phyloP scores from a whole-genome alignment of 2,329 filamentous ascomycete genomes.

The Pezizomycotina sp. region DNA sequence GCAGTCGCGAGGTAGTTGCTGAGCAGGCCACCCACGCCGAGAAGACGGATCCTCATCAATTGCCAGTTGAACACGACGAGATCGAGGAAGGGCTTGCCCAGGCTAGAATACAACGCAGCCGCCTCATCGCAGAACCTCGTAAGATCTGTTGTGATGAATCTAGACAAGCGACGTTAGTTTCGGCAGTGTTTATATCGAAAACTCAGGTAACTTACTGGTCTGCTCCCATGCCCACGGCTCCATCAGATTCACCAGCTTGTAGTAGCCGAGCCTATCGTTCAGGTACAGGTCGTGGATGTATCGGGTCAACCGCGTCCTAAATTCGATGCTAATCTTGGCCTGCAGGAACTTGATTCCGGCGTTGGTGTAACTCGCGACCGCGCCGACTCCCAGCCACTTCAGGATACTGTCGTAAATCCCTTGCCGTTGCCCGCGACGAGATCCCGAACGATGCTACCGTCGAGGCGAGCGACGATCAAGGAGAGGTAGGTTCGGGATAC shows the following conservation, averaged over 20 bases:
- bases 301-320: constrained; percentile 80
- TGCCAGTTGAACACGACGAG: constrained; percentile 97
- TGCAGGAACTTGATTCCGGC: constrained; percentile 94
- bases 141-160: constrained; percentile 90
- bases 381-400: constrained; percentile 92
- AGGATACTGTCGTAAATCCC: constrained; percentile 72
- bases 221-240: constrained; percentile 75
- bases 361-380: constrained; percentile 90
- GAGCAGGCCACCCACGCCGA: constrained; percentile 70
- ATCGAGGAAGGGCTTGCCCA: constrained; percentile 97
- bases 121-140: constrained; percentile 89
- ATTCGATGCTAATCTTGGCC: constrained; percentile 94
- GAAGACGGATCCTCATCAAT: constrained; percentile 71
- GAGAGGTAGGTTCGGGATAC: constrained; percentile 89
- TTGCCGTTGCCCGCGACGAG: constrained; percentile 88
- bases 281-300: constrained; percentile 97
- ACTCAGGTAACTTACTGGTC: constrained; percentile 51
- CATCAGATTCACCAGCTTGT: constrained; percentile 83
- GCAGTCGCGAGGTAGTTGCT: constrained; percentile 92
- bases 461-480: constrained; percentile 75
- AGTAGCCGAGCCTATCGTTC: constrained; percentile 88
- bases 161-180: background rate
- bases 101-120: constrained; percentile 80
- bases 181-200: background rate
- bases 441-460: constrained; percentile 91